Conservation (phyloP, 2,329 filamentous ascomycete species). For the Cladosporium austrohemisphaericum region DNA sequence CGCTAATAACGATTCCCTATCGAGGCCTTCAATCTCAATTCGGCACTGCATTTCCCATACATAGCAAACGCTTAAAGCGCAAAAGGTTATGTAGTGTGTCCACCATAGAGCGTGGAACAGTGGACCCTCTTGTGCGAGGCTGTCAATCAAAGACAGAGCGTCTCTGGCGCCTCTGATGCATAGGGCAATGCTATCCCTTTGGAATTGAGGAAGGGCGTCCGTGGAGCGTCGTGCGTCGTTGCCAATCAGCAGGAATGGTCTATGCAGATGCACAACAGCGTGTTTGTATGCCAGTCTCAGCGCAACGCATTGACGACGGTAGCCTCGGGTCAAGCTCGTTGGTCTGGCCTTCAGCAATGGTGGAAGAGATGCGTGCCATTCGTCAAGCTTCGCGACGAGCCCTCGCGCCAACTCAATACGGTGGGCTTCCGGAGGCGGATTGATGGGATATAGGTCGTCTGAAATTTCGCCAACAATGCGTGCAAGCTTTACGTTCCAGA, state of each 20-base stretch:
- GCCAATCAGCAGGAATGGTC: constrained; percentile 30
- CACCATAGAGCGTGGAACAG: constrained; percentile 47
- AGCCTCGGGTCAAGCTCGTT: constrained; percentile 45
- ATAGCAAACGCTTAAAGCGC: constrained; percentile 46
- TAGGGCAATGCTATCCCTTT: constrained; percentile 11
- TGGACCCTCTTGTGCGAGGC: constrained; percentile 36
- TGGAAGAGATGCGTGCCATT: constrained; percentile 37
- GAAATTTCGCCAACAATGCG: constrained; percentile 33
- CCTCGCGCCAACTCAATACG: constrained; percentile 38
- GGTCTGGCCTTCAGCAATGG: constrained; percentile 43
- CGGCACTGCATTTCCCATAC: constrained; percentile 45
- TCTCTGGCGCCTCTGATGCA: constrained; percentile 15
- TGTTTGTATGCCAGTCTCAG: constrained; percentile 34
- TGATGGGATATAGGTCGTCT: constrained; percentile 33
- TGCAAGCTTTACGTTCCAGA: constrained; percentile 44
- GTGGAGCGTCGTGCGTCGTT: not conserved
- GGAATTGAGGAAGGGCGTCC: not conserved
- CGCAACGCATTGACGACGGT: constrained; percentile 35
- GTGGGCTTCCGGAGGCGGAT: constrained; percentile 32
- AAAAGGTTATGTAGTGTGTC: constrained; percentile 50
- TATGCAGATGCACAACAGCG: constrained; percentile 35
- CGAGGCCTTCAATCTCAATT: constrained; percentile 4
- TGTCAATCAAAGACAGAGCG: constrained; percentile 33
- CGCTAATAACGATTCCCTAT: constrained; percentile 33
- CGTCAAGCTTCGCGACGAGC: constrained; percentile 37